These are phyloP conservation scores for Alternaria postmessia DNA, from an alignment of 2,329 filamentous ascomycete species.

Conservation along the genomic window DNA sequence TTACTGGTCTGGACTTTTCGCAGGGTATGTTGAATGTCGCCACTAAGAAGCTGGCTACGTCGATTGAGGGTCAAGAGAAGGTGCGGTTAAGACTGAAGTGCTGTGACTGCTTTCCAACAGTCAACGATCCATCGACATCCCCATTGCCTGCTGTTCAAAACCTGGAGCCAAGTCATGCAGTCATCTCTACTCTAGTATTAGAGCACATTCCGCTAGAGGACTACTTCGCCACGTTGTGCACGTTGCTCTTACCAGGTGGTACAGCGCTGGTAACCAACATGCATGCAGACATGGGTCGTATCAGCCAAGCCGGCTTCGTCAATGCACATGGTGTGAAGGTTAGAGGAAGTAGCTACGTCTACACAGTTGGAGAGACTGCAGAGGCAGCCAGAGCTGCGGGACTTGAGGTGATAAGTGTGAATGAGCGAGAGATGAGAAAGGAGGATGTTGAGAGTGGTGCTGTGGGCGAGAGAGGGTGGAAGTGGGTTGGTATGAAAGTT, in stretches of 20 bases:
- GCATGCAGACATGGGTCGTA: slow-evolving; percentile 69
- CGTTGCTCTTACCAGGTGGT: slow-evolving; percentile 56
- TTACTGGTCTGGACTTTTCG: slow-evolving; percentile 66
- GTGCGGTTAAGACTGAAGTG: slow-evolving; percentile 28
- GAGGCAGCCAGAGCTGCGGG: slow-evolving; percentile 53
- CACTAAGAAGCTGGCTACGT: slow-evolving; percentile 42
- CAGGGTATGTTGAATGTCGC: slow-evolving; percentile 66
- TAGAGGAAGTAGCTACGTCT: slow-evolving; percentile 65
- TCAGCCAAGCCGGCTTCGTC: slow-evolving; percentile 69
- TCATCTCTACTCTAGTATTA: slow-evolving; percentile 70
- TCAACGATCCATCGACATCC: slow-evolving; percentile 17
- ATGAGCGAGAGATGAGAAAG: slow-evolving; percentile 43
- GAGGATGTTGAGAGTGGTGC: slow-evolving; percentile 39
- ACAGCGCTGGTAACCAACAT: slow-evolving; percentile 71
- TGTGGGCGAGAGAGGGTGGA: slow-evolving; percentile 47
- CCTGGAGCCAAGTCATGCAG: slow-evolving; percentile 49
- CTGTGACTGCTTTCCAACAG: slow-evolving; percentile 43
- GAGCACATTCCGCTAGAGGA: slow-evolving; percentile 66
- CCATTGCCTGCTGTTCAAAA: slow-evolving; percentile 29
- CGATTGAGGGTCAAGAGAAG: neutral
- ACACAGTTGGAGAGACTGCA: slow-evolving; percentile 63
- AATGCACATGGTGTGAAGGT: slow-evolving; percentile 64
- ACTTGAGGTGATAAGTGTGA: slow-evolving; percentile 38
- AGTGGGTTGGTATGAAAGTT: slow-evolving; percentile 53
- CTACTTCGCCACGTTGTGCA: slow-evolving; percentile 60